A percentile compares a stretch with the other conserved stretches of the same genome.
phyloP scores from a whole-genome alignment of 139 green algal species.

The Chlorella sorokiniana region DNA sequence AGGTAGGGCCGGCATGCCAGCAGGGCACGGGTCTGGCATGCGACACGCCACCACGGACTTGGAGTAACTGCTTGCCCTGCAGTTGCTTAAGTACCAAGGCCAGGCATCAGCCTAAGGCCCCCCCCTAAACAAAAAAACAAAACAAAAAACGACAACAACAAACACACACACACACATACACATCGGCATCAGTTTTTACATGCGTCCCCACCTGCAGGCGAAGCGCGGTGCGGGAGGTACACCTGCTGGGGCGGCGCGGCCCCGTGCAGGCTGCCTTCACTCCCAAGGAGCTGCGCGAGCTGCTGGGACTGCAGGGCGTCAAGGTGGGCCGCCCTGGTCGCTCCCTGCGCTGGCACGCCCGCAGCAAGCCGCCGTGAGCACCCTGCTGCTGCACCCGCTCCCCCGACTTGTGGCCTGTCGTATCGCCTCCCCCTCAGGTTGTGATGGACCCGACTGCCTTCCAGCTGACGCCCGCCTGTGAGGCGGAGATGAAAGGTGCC shows the following conservation, averaged over 20 bases:
- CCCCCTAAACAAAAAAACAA: no score
- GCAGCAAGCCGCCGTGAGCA: conserved; percentile 8
- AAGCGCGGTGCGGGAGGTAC: conserved; percentile 66
- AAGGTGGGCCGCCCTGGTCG: not conserved
- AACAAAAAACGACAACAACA: no score
- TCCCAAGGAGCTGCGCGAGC: conserved; percentile 95
- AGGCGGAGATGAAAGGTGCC: conserved; percentile 60
- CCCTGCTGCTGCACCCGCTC: conserved; percentile 26
- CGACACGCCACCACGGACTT: no score
- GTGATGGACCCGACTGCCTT: conserved; percentile 38
- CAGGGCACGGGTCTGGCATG: not conserved
- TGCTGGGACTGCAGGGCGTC: conserved; percentile 71
- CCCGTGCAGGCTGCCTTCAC: conserved; percentile 93
- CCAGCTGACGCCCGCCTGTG: conserved; percentile 45
- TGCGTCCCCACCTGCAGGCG: not conserved
- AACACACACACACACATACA: no score
- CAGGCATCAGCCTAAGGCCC: no score
- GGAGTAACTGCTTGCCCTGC: no score
- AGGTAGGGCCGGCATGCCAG: not conserved
- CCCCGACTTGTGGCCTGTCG: not conserved
- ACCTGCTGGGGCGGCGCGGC: conserved; percentile 84
- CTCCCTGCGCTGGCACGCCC: not conserved
- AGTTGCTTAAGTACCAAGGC: no score
- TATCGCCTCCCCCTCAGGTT: not conserved
- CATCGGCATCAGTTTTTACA: no score